Evolutionary conservation across 306 rosid species (phyloP).

Genomic region (Cucurbita pepo): DNA sequence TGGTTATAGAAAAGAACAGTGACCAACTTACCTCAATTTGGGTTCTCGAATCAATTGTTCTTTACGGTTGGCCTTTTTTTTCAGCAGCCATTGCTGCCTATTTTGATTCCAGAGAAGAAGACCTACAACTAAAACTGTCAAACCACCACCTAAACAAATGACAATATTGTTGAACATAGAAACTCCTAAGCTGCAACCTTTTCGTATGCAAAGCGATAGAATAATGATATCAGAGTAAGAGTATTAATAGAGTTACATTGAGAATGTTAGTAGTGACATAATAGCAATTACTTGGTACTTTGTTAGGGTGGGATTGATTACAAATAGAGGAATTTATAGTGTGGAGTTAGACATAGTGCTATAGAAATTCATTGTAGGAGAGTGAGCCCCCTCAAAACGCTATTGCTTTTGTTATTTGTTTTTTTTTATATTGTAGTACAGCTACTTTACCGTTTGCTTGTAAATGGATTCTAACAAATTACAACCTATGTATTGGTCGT

Average conservation of each 20-base stretch:
- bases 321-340: background rate
- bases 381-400: too few species aligned
- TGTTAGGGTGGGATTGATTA: background rate
- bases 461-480: background rate
- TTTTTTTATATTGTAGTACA: background rate
- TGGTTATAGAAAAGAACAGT: background rate
- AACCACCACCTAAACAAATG: background rate
- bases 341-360: background rate
- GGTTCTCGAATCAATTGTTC: background rate
- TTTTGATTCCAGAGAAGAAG: conserved; percentile 10
- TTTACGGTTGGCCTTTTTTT: background rate
- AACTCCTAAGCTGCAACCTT: background rate
- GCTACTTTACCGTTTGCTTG: background rate
- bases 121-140: background rate
- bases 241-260: background rate
- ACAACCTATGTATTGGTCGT: background rate
- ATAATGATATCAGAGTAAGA: background rate
- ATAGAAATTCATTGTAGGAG: background rate
- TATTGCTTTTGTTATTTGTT: too few species aligned
- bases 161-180: background rate
- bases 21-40: conserved; percentile 5
- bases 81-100: conserved; percentile 4
- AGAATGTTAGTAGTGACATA: background rate
- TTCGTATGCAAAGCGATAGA: background rate
- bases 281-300: background rate